Percentiles rank a stretch among this genome's conserved stretches.
Evolutionary conservation across 108 stramenopile species (phyloP).

Genomic region (Discostella pseudostelligera): DNA sequence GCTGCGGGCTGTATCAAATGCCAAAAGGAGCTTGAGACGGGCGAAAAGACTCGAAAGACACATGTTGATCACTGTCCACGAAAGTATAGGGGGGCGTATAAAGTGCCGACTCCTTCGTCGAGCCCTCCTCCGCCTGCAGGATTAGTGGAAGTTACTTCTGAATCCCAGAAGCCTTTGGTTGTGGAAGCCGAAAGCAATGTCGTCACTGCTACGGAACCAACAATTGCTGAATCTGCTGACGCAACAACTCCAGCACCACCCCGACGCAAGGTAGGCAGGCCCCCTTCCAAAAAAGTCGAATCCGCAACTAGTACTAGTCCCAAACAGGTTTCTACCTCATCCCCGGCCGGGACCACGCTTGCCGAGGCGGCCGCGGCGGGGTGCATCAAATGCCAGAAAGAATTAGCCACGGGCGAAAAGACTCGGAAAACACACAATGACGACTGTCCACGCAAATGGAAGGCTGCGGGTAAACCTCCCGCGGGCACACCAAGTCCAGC

Average conservation of each 20-base stretch:
- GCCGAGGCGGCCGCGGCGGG: conserved; percentile 19
- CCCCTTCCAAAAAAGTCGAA: conserved; percentile 6
- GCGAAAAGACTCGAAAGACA: conserved; percentile 25
- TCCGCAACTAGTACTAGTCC: too few relatives aligned
- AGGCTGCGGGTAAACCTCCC: conserved; percentile 16
- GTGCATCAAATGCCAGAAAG: conserved; percentile 19
- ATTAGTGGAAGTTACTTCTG: background rate
- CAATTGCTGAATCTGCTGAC: background rate
- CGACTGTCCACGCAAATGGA: conserved; percentile 26
- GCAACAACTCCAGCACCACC: background rate
- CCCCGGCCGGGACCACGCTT: conserved; percentile 1
- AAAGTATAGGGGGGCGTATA: conserved; percentile 20
- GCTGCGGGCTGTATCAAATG: conserved; percentile 27
- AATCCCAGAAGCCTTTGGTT: background rate
- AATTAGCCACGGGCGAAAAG: conserved; percentile 24
- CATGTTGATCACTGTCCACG: conserved; percentile 26
- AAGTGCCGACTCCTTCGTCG: background rate
- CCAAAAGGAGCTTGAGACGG: conserved; percentile 19
- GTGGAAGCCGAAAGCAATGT: background rate
- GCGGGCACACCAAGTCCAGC: conserved; percentile 20
- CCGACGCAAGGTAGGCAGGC: conserved; percentile 5
- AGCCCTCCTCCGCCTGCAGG: background rate
- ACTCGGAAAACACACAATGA: conserved; percentile 22
- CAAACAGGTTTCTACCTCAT: background rate
- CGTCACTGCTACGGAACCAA: background rate